Evolutionary conservation across 257 asterid species (phyloP), one percentile per base, ranked within the genome.

Genomic region (Fraxinus excelsior): DNA sequence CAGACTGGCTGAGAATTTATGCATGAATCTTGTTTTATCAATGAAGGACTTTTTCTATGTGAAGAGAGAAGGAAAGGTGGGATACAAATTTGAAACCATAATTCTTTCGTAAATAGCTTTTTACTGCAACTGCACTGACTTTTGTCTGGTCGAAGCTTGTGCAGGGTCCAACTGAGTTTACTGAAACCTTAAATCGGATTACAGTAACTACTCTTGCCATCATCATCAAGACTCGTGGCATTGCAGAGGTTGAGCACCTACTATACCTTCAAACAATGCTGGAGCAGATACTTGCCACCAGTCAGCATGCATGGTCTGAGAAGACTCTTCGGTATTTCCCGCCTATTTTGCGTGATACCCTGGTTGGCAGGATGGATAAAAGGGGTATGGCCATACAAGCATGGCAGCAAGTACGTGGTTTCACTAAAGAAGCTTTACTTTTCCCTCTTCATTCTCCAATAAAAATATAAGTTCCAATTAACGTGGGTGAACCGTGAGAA

Each of bases 251-350:
- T 80, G 99, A 95, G 82, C 98, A 95, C 66, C 83, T 95, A 77
- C 80, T 90, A 70, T 90, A 90, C 89, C 94, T 95, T 82, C 99
- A 85, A 82, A 88, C 98, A 35, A 93, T 95, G 98, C 85, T 93
- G 91, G 99, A 95, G 76, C 98, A 93, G 82, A 86, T 95, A 85
- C 85, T 93, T 53, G 94, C 97, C 71, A 86, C 93, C 80, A 95
- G 99, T 85, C 98, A 91, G 79, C 99, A 95, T 86, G 85, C 97
- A n/a, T 95, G 99, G 99, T 95, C 99, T 25, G 99, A 95, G 83
- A 93, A 95, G 86, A 93, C 99, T 77, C 86, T 93, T 78, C 96
- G 90, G 75, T 85, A 91, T 85, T 95, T 95, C 82, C 99, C 99
- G 75, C 80, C 97, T 74, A 82, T 91, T 77, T 71, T 95, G 67